Base-by-base conservation (phyloP, 2,329 filamentous ascomycete genomes). In the Ceratocystis harringtonii region DNA sequence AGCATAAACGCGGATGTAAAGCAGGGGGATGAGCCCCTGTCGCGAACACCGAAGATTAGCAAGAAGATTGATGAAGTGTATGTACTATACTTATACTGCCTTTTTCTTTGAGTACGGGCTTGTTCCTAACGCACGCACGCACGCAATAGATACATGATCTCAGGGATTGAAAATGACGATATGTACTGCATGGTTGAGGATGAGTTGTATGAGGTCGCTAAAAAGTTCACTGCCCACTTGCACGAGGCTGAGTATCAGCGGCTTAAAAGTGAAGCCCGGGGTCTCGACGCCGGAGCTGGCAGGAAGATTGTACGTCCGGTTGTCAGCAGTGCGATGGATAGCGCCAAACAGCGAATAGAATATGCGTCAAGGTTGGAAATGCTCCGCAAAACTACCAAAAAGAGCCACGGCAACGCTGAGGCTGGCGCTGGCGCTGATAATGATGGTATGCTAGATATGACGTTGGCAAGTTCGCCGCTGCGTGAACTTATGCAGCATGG, bases 131-230 rank as follows among this genome's bases (percentile, higher is more conserved):
- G 32, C 15, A 36, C 52, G 3, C 10, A n/a, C 52, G 12, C 12
- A n/a, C n/a, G 12, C 12, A n/a, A 2, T 64, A 85, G 83, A 36
- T 79, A 79, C 72, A 91, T 92, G 87, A 76, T 78, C 1, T 78
- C 84, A 60, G 85, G 84, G 2, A 73, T 81, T n/a, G 77, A 81
- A 3, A 74, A 79, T n/a, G 89, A 94, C 72, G 88, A 92, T 71
- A 76, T 76, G 65, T 92, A 84, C 74, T 85, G 88, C 70, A 92
- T 92, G 87, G 89, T 94, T 0, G 89, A 92, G 73, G 89, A 94
- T 70, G 89, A 92, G 69, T 84, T 94, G 68, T 75, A 87, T 22
- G 76, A 80, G 17, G 82, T 84, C 0, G 89, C 89, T 0, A 81
- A 84, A 63, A 76, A 78, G 2, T 92, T 89, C 74, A 92, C 89